Evolutionary conservation across 139 green algal genomes (phyloP), one percentile per base, ranked within the genome.

Genomic region (Asterochloris sp.): DNA sequence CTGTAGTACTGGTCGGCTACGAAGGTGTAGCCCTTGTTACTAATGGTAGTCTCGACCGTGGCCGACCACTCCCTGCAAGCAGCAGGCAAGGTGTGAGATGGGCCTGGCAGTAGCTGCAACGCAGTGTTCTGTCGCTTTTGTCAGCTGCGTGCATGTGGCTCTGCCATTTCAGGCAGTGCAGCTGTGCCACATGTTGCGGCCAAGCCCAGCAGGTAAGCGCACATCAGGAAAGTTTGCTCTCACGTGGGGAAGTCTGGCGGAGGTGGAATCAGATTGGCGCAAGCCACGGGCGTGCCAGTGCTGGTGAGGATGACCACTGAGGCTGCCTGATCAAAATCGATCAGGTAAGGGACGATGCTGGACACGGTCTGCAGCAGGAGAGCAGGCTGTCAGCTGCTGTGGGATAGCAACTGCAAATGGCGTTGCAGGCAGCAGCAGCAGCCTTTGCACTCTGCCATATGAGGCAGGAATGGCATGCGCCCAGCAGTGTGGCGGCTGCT

Each of bases 1-100:
- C 76, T 80, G 60, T 80, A 80, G 12, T 80, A 80, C 60, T 80
- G 76, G 21, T 29, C 38, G 19, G 68, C 27, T 11, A n/a, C 63
- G n/a, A 80, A 80, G 10, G 76, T 60, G 61, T 80, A 80, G 14
- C 76, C 76, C 29, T 69, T 80, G 60, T 80, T 69, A 11, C 66
- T 54, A 60, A 80, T 80, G 60, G 67, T 80, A 23, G 38, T 71
- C 60, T 80, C 76, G 17, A 80, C 26, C 11, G 76, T 80, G 60
- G 76, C 76, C 21, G 47, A 69, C 76, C 76, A 80, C 60, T 80
- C 76, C 67, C 76, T 80, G 76, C 54, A 80, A 0, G 26, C 71
- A 24, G n/a, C 8, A 76, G 16, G 71, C 24, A 38, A 60, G 28
- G n/a, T 79, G 60, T 54, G 24, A 61, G 11, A 47, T 62, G 66